Conservation (phyloP, 1,139 yeast species). For the Scheffersomyces segobiensis region DNA sequence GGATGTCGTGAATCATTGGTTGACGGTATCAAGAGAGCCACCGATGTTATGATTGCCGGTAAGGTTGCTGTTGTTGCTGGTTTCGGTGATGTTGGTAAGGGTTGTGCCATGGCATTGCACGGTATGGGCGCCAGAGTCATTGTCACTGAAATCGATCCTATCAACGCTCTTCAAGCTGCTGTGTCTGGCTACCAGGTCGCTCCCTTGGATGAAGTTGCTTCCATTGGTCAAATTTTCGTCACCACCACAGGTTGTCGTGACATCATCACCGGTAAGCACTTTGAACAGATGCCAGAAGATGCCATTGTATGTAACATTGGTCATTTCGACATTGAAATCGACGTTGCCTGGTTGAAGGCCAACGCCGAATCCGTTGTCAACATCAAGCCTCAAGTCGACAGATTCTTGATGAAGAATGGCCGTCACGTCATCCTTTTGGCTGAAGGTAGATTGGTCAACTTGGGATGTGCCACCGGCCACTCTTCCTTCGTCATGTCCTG, state of each 20-base stretch:
- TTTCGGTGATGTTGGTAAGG: conserved; percentile 99
- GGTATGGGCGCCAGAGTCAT: conserved; percentile 99
- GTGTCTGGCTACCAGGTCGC: conserved; percentile 98
- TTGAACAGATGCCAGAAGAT: conserved; percentile 94
- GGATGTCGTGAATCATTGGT: conserved; percentile 99
- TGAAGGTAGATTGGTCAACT: conserved; percentile 99
- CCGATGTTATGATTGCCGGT: conserved; percentile 99
- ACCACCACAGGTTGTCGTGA: conserved; percentile 99
- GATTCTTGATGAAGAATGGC: conserved; percentile 88
- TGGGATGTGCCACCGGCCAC: conserved; percentile 99
- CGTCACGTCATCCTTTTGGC: conserved; percentile 96
- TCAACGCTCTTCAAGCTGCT: conserved; percentile 99
- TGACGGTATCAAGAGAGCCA: conserved; percentile 99
- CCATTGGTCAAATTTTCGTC: conserved; percentile 95
- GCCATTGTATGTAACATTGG: conserved; percentile 99
- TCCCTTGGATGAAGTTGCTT: conserved; percentile 93
- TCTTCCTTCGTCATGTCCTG: conserved; percentile 99
- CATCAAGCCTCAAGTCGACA: conserved; percentile 99
- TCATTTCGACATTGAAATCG: conserved; percentile 98
- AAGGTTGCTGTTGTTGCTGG: conserved; percentile 99
- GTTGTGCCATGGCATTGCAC: conserved; percentile 99
- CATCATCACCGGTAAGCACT: conserved; percentile 89
- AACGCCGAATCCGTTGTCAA: conserved; percentile 88
- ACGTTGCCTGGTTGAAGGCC: conserved; percentile 96
- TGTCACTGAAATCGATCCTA: conserved; percentile 97